These are phyloP conservation scores for Debaryomycetaceae sp. DNA, from an alignment of 1,139 yeast genomes.

Conservation along the genomic window DNA sequence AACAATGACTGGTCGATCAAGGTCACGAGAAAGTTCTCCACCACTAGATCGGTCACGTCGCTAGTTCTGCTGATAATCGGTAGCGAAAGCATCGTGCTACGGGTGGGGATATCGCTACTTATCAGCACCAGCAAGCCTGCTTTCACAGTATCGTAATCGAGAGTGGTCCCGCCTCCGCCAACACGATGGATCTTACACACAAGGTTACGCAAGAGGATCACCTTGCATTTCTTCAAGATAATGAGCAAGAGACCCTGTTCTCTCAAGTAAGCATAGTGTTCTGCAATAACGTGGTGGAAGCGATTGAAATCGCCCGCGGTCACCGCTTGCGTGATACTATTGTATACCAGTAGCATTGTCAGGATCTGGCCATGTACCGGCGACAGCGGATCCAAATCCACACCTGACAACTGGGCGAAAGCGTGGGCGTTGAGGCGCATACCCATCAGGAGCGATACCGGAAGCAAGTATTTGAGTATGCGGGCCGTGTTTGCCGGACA, in stretches of 20 bases:
- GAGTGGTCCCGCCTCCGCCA: slow-evolving; percentile 14
- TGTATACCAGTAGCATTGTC: slow-evolving; percentile 24
- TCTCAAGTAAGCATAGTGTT: slow-evolving; percentile 26
- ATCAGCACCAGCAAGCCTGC: slow-evolving; percentile 10
- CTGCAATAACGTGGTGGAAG: slow-evolving; percentile 18
- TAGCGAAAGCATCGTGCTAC: neutral
- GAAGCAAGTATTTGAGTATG: slow-evolving; percentile 43
- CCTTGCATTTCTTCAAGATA: slow-evolving; percentile 28
- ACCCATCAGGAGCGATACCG: slow-evolving; percentile 46
- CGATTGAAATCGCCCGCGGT: slow-evolving; percentile 28
- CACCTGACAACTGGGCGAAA: slow-evolving; percentile 9
- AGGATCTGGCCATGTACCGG: slow-evolving; percentile 17
- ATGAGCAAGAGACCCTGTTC: slow-evolving; percentile 22
- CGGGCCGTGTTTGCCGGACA: slow-evolving; percentile 17
- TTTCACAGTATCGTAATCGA: slow-evolving; percentile 20
- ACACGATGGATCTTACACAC: slow-evolving; percentile 24
- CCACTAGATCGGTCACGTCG: slow-evolving; percentile 17
- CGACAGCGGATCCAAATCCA: slow-evolving; percentile 21
- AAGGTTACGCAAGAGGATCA: slow-evolving; percentile 38
- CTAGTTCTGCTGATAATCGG: slow-evolving; percentile 5
- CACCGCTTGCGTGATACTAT: slow-evolving; percentile 21
- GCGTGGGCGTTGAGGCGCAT: slow-evolving; percentile 8
- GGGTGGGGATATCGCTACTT: slow-evolving; percentile 1
- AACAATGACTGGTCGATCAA: slow-evolving; percentile 43
- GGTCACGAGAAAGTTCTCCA: slow-evolving; percentile 40